Percentiles rank a stretch among this genome's conserved stretches.
Conservation (phyloP, 257 asterid genomes). For the Nicotiana noctiflora region DNA sequence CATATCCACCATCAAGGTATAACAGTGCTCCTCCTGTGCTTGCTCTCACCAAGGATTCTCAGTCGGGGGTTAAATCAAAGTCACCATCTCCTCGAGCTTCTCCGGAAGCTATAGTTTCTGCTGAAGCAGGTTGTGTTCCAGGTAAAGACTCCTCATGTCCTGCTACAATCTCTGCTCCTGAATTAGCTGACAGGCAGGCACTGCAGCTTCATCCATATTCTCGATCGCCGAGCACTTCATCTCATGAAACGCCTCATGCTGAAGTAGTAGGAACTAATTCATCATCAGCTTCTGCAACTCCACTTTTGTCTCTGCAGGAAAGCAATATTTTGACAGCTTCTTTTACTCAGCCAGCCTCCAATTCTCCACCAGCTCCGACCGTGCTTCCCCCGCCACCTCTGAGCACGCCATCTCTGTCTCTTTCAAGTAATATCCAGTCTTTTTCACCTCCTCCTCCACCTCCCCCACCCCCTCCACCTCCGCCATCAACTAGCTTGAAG, state of each 20-base stretch:
- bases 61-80: conserved; percentile 54
- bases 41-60: conserved; percentile 50
- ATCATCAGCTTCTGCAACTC: conserved; percentile 10
- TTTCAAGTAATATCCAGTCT: conserved; percentile 2
- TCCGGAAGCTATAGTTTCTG: conserved; percentile 36
- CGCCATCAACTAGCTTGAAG: conserved; percentile 21
- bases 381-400: conserved; percentile 25
- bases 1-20: conserved; percentile 84
- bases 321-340: conserved; percentile 1
- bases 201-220: conserved; percentile 23
- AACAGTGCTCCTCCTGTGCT: conserved; percentile 86
- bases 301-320: neutral
- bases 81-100: conserved; percentile 37
- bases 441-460: conserved; percentile 22
- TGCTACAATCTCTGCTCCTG: conserved; percentile 20
- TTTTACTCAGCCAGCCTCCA: neutral
- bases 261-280: neutral
- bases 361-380: neutral
- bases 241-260: neutral
- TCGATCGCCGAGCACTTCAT: conserved; percentile 19
- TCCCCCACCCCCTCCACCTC: conserved; percentile 23
- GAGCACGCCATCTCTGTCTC: conserved; percentile 5
- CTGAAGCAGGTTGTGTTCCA: conserved; percentile 29
- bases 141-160: conserved; percentile 39
- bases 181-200: conserved; percentile 30